phyloP scores from a whole-genome alignment of 306 rosid species.

The Vicia villosa region DNA sequence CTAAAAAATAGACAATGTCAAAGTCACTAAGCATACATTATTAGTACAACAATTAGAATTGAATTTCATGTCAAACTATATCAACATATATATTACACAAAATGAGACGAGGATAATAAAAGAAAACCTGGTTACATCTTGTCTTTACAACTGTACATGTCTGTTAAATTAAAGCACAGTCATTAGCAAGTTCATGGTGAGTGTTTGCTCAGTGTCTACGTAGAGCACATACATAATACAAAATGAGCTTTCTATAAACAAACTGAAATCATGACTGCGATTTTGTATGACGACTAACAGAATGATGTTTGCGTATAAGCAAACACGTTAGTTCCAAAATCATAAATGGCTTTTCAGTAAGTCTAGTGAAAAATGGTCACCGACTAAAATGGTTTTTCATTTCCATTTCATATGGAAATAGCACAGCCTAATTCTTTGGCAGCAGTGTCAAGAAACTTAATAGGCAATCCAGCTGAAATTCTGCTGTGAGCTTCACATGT shows the following conservation, averaged over 20 bases:
- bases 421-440: slow-evolving; percentile 83
- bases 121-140: slow-evolving; percentile 29
- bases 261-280: slow-evolving; percentile 32
- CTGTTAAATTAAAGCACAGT: slow-evolving; percentile 33
- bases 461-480: slow-evolving; percentile 65
- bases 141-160: slow-evolving; percentile 40
- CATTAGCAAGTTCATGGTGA: slow-evolving; percentile 24
- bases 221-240: slow-evolving; percentile 35
- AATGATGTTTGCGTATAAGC: slow-evolving; percentile 39
- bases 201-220: slow-evolving; percentile 26
- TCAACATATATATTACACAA: slow-evolving; percentile 34
- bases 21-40: not conserved
- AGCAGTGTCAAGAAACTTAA: slow-evolving; percentile 69
- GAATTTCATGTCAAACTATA: slow-evolving; percentile 30
- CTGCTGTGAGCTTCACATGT: slow-evolving; percentile 90
- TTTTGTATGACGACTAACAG: slow-evolving; percentile 29
- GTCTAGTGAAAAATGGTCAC: slow-evolving; percentile 48
- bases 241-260: slow-evolving; percentile 41
- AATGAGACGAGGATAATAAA: slow-evolving; percentile 33
- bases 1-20: not conserved
- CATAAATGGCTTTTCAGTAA: slow-evolving; percentile 28
- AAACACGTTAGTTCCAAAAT: slow-evolving; percentile 43
- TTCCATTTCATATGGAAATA: slow-evolving; percentile 56
- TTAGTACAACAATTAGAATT: not conserved
- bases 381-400: slow-evolving; percentile 40